Percentiles rank a stretch among this genome's conserved stretches.
These are phyloP conservation scores for Sanghuangporus baumii DNA, from an alignment of 1,284 basidiomycete species.

Conservation along the genomic window DNA sequence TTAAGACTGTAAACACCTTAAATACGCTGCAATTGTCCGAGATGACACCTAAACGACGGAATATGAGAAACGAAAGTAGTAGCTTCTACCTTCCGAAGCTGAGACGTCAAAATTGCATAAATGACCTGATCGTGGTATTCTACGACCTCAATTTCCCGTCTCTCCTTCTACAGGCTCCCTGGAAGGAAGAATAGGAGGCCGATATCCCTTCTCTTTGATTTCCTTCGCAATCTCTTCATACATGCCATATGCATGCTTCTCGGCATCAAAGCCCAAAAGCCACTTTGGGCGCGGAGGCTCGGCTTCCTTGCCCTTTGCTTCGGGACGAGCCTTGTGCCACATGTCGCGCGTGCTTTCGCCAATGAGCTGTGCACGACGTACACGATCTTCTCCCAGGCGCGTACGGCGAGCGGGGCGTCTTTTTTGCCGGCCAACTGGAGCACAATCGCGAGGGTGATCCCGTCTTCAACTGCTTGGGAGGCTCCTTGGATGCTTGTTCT, in stretches of 20 bases:
- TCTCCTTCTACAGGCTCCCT: background rate
- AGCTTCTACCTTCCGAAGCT: too few species aligned
- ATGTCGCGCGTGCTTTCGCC: slow-evolving; percentile 20
- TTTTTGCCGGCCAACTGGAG: slow-evolving; percentile 20
- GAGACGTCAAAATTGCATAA: too few species aligned
- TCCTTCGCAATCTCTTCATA: slow-evolving; percentile 20
- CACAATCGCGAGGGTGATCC: slow-evolving; percentile 18
- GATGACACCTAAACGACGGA: too few species aligned
- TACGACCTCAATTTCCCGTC: too few species aligned
- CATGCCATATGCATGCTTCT: slow-evolving; percentile 13
- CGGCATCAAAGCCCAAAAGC: slow-evolving; percentile 18
- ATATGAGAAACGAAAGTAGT: too few species aligned
- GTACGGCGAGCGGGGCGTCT: slow-evolving; percentile 18
- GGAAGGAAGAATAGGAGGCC: slow-evolving; percentile 18
- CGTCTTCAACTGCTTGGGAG: slow-evolving; percentile 23
- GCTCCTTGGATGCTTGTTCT: slow-evolving; percentile 22
- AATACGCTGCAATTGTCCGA: too few species aligned
- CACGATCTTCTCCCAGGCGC: slow-evolving; percentile 22
- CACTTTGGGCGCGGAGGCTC: slow-evolving; percentile 18
- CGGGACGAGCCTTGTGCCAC: slow-evolving; percentile 16
- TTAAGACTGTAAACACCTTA: too few species aligned
- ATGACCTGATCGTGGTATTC: too few species aligned
- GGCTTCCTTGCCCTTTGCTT: slow-evolving; percentile 17
- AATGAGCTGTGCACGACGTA: slow-evolving; percentile 16
- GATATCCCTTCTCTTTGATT: slow-evolving; percentile 26